Base-by-base conservation (phyloP, 1,284 basidiomycete genomes). In the Sutorius eximius region DNA sequence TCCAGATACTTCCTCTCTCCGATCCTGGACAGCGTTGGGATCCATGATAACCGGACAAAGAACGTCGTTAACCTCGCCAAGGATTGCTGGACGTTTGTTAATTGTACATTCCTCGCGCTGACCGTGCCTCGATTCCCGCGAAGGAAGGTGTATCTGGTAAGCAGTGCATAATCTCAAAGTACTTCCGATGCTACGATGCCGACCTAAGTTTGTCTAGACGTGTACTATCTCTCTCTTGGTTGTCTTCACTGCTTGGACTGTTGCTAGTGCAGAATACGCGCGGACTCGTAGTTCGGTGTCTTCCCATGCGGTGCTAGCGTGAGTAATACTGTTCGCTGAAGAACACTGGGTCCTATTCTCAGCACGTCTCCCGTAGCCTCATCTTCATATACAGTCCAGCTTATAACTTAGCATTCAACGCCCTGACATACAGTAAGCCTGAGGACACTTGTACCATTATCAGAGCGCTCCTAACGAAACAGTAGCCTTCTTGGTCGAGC, bases 401-500 rank as follows among this genome's bases (percentile, higher is more conserved):
- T 44, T 60, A 51, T 22, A 64, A 61, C 12, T 6, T 65, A 16
- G 64, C 12, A 22, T 56, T 53, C 32, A 38, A 6, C 3, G 13
- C 59, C 36, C 32, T 62, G 34, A 40, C 43, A 11, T 54, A 45
- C 27, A 43, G 66, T 64, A 9, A 49, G 61, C 6, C 5, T 13
- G 12, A 15, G 2, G n/a, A n/a, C n/a, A n/a, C n/a, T n/a, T n/a
- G n/a, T n/a, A n/a, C n/a, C n/a, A n/a, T n/a, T n/a, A n/a, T n/a
- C n/a, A n/a, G n/a, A n/a, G n/a, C n/a, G n/a, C n/a, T n/a, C n/a
- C n/a, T n/a, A n/a, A n/a, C n/a, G n/a, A n/a, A n/a, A n/a, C n/a
- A n/a, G n/a, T n/a, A 65, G 64, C 58, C 12, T 67, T 36, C 37
- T 27, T 66, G 46, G 58, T 64, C 3, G 67, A 69, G 38, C 61